Evolutionary conservation across 1,284 basidiomycete species (phyloP).

Genomic region (Chalciporus sp.): DNA sequence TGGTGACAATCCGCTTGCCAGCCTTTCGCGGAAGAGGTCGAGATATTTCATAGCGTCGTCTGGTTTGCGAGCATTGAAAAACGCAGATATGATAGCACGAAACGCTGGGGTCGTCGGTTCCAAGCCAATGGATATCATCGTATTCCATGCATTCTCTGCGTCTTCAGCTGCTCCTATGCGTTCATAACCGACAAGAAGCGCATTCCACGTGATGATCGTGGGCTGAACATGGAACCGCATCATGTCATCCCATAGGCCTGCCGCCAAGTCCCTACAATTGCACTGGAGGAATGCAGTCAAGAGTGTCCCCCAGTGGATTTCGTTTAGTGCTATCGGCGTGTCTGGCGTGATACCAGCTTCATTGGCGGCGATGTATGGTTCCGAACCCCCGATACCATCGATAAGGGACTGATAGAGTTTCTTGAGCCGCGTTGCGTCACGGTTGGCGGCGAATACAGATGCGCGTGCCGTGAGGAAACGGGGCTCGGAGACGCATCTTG

Average conservation of each 20-base stretch:
- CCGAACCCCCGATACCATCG: conserved; percentile 48
- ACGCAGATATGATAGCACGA: conserved; percentile 58
- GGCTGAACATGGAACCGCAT: conserved; percentile 48
- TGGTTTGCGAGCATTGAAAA: conserved; percentile 50
- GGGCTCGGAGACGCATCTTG: conserved; percentile 53
- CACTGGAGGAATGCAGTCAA: conserved; percentile 60
- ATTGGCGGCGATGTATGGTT: conserved; percentile 48
- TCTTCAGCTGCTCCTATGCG: conserved; percentile 47
- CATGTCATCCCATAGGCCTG: conserved; percentile 67
- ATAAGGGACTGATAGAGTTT: conserved; percentile 52
- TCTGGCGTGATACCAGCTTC: conserved; percentile 35
- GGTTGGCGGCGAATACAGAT: conserved; percentile 41
- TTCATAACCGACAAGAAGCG: conserved; percentile 63
- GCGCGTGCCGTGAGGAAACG: conserved; percentile 53
- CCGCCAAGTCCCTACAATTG: conserved; percentile 55
- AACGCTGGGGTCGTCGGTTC: conserved; percentile 59
- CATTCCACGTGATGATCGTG: conserved; percentile 60
- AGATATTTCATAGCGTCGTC: conserved; percentile 54
- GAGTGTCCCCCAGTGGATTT: conserved; percentile 62
- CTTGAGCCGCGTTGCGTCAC: conserved; percentile 38
- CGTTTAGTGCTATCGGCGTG: conserved; percentile 52
- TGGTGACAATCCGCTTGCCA: conserved; percentile 21
- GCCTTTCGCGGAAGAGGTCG: conserved; percentile 34
- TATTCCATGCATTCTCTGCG: conserved; percentile 57
- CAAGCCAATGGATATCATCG: conserved; percentile 55